Conservation (phyloP, 2,329 filamentous ascomycete species). For the Zymoseptoria ardabiliae region DNA sequence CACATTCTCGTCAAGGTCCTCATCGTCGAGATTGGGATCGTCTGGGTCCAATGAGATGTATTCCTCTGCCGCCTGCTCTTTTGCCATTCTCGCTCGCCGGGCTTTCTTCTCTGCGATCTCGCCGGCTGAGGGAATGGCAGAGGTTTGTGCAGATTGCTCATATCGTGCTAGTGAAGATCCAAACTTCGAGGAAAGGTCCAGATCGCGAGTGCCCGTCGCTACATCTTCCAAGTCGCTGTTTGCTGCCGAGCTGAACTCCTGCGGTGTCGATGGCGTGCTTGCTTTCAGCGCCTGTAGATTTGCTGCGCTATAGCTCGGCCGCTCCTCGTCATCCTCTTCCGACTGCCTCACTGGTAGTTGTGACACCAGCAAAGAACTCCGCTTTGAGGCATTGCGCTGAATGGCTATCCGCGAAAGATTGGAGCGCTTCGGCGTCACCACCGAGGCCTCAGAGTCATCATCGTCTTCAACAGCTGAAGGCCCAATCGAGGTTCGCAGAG, state of each 20-base stretch:
- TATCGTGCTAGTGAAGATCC: slow-evolving; percentile 41
- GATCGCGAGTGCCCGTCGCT: slow-evolving; percentile 36
- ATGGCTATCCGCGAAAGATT: slow-evolving; percentile 56
- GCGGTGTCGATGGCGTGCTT: slow-evolving; percentile 77
- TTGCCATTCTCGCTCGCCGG: slow-evolving; percentile 70
- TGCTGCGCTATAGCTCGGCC: slow-evolving; percentile 77
- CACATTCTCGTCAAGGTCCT: slow-evolving; percentile 36
- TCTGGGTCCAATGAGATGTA: slow-evolving; percentile 58
- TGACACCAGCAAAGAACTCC: slow-evolving; percentile 38
- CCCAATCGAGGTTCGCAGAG: slow-evolving; percentile 71
- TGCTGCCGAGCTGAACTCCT: slow-evolving; percentile 41
- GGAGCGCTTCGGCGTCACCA: slow-evolving; percentile 56
- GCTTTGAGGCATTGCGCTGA: slow-evolving; percentile 59
- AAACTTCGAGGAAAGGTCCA: slow-evolving; percentile 48
- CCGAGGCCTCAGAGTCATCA: slow-evolving; percentile 43
- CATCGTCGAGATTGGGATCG: slow-evolving; percentile 41
- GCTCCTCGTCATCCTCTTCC: slow-evolving; percentile 53
- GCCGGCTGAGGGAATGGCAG: slow-evolving; percentile 66
- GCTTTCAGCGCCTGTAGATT: slow-evolving; percentile 78
- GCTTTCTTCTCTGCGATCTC: slow-evolving; percentile 91
- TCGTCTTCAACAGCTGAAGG: slow-evolving; percentile 49
- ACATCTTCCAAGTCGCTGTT: slow-evolving; percentile 37
- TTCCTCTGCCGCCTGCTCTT: slow-evolving; percentile 50
- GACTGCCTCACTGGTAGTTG: slow-evolving; percentile 43
- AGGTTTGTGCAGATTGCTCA: slow-evolving; percentile 23